Evolutionary conservation across 441 rosid genomes (phyloP), one percentile per base, ranked within the genome.

Genomic region (Populus hybrid): DNA sequence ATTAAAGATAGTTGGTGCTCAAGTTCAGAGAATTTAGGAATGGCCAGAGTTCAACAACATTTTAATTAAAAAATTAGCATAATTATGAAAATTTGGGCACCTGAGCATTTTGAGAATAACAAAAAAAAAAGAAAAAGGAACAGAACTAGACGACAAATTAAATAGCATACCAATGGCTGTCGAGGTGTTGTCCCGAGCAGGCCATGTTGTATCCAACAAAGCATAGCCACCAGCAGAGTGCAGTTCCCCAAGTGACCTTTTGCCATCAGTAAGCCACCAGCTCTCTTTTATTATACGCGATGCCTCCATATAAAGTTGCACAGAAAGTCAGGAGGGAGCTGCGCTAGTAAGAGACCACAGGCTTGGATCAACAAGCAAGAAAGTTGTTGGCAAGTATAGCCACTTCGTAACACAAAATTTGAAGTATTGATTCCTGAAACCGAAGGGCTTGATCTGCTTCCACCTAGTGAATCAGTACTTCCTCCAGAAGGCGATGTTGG

Each of bases 401-500:
- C 98, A 83, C 98, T 96, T 82, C 94, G 88, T 18, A 94, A 91
- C 80, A 92, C 96, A 87, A 94, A 94, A 86, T 89, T 94, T 28
- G 97, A 89, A 4, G 97, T 82, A 83, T 85, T 92, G 78, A 94
- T 88, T 79, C 98, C 95, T 40, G 94, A 88, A 83, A 82, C 92
- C 19, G 87, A 86, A 86, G 92, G 84, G 83, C 86, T 84, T 46
- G 98, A 94, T 85, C 99, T 86, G 86, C 97, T 88, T 75, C 92
- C 94, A 86, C 97, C 81, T 82, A 93, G 78, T 69, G 98, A 95
- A 88, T 95, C 98, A 3, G 99, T 88, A 83, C 99, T 95, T 78
- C 98, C 99, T 73, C 98, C 98, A 23, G 97, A 93, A 73, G 99
- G 97, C 71, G 99, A 94, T 59, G 98, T 95, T 57, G 98, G 97